Evolutionary conservation across 352 stramenopile genomes (phyloP).

Genomic region (Phytophthora pistaciae): DNA sequence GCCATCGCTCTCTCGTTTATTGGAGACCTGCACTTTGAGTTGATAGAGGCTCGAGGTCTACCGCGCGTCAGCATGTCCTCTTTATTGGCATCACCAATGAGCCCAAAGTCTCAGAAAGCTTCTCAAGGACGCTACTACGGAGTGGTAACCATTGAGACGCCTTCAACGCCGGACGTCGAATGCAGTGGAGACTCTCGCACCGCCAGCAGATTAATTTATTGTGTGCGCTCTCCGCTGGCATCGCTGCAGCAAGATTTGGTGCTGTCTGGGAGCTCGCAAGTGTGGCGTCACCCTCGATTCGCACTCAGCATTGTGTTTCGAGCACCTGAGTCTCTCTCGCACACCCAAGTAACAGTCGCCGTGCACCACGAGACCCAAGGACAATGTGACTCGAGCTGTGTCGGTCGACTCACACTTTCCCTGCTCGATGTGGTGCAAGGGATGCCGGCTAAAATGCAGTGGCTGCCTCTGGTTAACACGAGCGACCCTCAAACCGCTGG

Average conservation of each 20-base stretch:
- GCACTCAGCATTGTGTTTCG: constrained; percentile 47
- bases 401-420: constrained; percentile 34
- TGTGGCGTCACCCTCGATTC: constrained; percentile 61
- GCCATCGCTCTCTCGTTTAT: constrained; percentile 55
- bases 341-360: constrained; percentile 53
- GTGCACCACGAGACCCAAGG: constrained; percentile 51
- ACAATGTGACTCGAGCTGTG: constrained; percentile 41
- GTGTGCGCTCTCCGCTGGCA: constrained; percentile 50
- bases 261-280: constrained; percentile 49
- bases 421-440: constrained; percentile 67
- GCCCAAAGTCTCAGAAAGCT: not conserved
- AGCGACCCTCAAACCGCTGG: not conserved
- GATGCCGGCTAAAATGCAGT: constrained; percentile 70
- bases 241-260: constrained; percentile 62
- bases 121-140: constrained; percentile 26
- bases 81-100: not conserved
- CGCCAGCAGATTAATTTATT: constrained; percentile 45
- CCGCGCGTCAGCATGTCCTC: not conserved
- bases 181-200: not conserved
- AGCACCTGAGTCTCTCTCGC: constrained; percentile 49
- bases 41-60: constrained; percentile 57
- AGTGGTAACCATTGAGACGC: constrained; percentile 38
- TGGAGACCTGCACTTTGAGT: constrained; percentile 64
- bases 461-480: constrained; percentile 43
- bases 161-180: constrained; percentile 25